Conservation (phyloP, 768 basidiomycete species). For the Naganishia vaughanmartiniae region DNA sequence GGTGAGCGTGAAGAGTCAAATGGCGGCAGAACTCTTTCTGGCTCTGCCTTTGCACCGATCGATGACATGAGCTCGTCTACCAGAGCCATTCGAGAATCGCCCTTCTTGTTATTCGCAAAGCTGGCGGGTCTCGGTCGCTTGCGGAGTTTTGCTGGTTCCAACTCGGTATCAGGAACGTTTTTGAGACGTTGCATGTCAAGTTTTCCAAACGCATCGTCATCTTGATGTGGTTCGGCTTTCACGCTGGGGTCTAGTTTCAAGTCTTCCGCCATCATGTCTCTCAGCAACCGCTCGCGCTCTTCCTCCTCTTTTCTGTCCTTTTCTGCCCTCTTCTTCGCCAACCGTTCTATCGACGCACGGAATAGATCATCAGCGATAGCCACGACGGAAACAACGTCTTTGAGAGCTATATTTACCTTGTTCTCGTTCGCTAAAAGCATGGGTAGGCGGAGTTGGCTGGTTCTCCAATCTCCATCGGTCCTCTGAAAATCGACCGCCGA, state of each 20-base stretch:
- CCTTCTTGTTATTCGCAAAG: constrained; percentile 32
- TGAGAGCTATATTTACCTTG: not conserved
- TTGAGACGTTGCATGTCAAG: constrained; percentile 16
- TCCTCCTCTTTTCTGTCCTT: constrained; percentile 5
- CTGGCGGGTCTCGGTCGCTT: constrained; percentile 33
- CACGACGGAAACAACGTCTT: not conserved
- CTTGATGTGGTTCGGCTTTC: not conserved
- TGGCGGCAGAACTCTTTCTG: not conserved
- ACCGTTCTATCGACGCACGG: constrained; percentile 5
- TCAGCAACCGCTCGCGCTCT: not conserved
- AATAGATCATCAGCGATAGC: not conserved
- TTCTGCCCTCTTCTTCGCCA: constrained; percentile 16
- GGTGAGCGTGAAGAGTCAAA: not conserved
- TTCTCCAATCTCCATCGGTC: constrained; percentile 45
- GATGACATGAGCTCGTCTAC: constrained; percentile 43
- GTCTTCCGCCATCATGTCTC: constrained; percentile 4
- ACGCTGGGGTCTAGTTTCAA: not conserved
- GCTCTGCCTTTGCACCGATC: constrained; percentile 8
- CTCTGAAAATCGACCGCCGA: constrained; percentile 59
- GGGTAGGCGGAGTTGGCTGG: constrained; percentile 2
- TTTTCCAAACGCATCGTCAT: not conserved
- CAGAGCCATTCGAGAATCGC: constrained; percentile 32
- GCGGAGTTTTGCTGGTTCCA: constrained; percentile 41
- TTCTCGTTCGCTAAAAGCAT: constrained; percentile 1
- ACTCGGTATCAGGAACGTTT: constrained; percentile 25